Evolutionary conservation across 305 asterid species (phyloP), one percentile per base, ranked within the genome.

Genomic region (Withania somnifera): DNA sequence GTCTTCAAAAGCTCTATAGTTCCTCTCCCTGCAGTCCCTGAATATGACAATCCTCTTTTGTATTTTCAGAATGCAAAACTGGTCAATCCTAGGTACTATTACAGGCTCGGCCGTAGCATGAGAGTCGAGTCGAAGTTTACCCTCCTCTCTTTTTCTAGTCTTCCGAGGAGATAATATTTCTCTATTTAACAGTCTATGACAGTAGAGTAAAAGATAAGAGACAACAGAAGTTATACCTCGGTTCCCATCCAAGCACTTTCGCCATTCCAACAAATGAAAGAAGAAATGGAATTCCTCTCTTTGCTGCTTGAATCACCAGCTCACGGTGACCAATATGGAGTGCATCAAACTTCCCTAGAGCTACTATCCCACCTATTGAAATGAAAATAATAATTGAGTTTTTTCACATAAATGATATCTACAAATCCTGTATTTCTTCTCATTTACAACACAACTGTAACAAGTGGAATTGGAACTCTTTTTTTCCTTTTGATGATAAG

Each of bases 281-380:
- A 50, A 95, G 92, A 89, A 87, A 94, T 0, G 98, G 99, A 84
- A 87, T 84, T 84, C 98, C 99, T 78, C 91, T 87, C 86, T 87
- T 90, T 9, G 99, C 88, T 15, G 99, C 97, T 87, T 95, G 99
- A 83, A 95, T 93, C 63, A 94, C 98, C 85, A 95, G 97, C 87
- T 94, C 97, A 66, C 99, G 94, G 81, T 95, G 99, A 86, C 99
- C 99, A 77, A 93, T 90, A 85, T 95, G 99, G 87, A 95, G 98
- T 81, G 99, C 99, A 85, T 95, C 99, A 84, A 94, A 95, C 91
- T 94, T 94, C 79, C 99, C 99, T 85, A 95, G 83, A 79, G 99
- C 99, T 61, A 94, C 98, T 71, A 95, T 88, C 78, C 98, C 99
- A 61, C 99, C 99, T 95, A 82, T 84, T 52, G 57, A 64, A 76